Percentiles rank a stretch among this genome's conserved stretches.
These are phyloP conservation scores for Podila epicladia DNA, from an alignment of 192 early-diverging fungal genomes.

Conservation along the genomic window DNA sequence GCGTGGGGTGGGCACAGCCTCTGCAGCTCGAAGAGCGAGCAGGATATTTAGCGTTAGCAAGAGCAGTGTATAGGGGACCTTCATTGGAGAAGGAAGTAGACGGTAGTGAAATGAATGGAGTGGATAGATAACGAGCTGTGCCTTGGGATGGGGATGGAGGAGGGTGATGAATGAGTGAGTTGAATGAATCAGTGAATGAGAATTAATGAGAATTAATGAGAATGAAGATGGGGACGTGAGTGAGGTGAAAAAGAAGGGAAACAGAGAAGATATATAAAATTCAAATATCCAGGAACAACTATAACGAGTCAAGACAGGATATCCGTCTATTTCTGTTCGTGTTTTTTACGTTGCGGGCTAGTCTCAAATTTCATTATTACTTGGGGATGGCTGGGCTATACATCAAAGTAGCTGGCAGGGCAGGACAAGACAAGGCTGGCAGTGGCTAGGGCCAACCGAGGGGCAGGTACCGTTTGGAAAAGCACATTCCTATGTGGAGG, in stretches of 20 bases:
- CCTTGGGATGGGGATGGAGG: background rate
- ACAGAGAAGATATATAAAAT: background rate
- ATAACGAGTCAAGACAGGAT: too few species aligned
- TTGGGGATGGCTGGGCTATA: too few species aligned
- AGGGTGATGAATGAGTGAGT: background rate
- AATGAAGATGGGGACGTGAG: background rate
- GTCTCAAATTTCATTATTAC: too few species aligned
- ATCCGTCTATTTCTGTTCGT: too few species aligned
- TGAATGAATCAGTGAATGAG: too few species aligned
- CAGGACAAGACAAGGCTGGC: too few species aligned
- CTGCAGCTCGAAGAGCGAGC: background rate
- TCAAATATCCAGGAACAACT: background rate
- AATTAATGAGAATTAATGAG: too few species aligned
- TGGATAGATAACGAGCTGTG: background rate
- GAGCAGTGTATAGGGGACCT: conserved; percentile 1
- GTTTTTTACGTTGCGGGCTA: too few species aligned
- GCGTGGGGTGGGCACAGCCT: conserved; percentile 1
- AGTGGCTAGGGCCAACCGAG: too few species aligned
- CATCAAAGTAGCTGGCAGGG: too few species aligned
- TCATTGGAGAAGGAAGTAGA: background rate
- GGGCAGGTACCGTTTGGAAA: too few species aligned
- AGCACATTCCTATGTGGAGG: too few species aligned
- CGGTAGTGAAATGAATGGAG: background rate
- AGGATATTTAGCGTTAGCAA: conserved; percentile 16
- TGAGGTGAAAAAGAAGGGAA: background rate